These are phyloP conservation scores for Tephrocybe sp. DNA, from an alignment of 768 basidiomycete genomes.

Conservation along the genomic window DNA sequence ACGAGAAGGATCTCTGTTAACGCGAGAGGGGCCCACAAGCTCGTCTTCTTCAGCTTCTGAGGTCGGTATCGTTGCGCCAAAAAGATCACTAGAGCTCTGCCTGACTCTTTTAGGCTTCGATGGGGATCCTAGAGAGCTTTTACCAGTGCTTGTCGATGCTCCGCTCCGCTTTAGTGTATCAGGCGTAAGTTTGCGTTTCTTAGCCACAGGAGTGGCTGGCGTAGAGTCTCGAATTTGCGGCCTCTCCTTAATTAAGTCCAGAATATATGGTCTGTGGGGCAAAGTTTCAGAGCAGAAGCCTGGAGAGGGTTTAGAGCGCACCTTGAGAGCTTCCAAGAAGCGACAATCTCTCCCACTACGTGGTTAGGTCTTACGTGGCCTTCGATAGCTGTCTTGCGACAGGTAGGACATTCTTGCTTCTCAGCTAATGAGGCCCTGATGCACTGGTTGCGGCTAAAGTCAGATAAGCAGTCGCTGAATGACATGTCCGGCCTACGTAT, in stretches of 20 bases:
- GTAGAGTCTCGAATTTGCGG: slow-evolving; percentile 14
- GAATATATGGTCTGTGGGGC: slow-evolving; percentile 39
- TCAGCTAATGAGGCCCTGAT: slow-evolving; percentile 57
- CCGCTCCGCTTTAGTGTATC: not conserved
- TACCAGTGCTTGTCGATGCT: slow-evolving; percentile 8
- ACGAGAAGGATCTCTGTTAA: slow-evolving; percentile 1
- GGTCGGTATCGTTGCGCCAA: slow-evolving; percentile 25
- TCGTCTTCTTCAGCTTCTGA: slow-evolving; percentile 39
- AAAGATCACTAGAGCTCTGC: slow-evolving; percentile 7
- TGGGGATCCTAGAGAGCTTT: slow-evolving; percentile 18
- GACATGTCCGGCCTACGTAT: slow-evolving; percentile 41
- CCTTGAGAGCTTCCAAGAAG: slow-evolving; percentile 76
- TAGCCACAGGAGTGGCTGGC: slow-evolving; percentile 11
- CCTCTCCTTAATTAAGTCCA: slow-evolving; percentile 40
- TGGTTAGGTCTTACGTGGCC: slow-evolving; percentile 65
- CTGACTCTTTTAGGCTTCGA: slow-evolving; percentile 20
- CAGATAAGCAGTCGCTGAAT: slow-evolving; percentile 4
- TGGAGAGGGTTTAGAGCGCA: slow-evolving; percentile 26
- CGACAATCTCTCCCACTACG: slow-evolving; percentile 67
- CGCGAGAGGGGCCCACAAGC: slow-evolving; percentile 9
- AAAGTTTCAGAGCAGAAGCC: no score
- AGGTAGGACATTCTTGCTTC: slow-evolving; percentile 73
- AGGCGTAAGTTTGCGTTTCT: slow-evolving; percentile 16
- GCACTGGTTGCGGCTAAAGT: slow-evolving; percentile 46
- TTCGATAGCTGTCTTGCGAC: slow-evolving; percentile 60